These are phyloP conservation scores for Ophiocordyceps camponoti-rufipedis DNA, from an alignment of 2,329 filamentous ascomycete genomes.

Conservation along the genomic window DNA sequence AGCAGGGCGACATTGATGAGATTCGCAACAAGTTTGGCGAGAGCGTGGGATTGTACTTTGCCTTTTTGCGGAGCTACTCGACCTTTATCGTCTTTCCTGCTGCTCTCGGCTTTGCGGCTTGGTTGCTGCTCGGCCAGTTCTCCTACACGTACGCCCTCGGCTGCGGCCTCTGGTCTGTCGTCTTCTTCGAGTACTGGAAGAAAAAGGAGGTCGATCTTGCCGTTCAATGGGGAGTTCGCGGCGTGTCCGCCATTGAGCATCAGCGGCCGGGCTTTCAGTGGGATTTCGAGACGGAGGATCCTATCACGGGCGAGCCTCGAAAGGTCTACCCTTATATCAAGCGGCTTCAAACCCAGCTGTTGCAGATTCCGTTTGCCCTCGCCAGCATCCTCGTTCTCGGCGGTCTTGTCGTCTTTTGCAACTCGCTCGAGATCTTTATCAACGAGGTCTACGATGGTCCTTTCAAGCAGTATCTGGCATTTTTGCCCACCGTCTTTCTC, in stretches of 20 bases:
- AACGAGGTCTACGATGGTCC: conserved; percentile 84
- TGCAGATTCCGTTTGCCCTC: conserved; percentile 73
- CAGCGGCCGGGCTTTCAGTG: conserved; percentile 62
- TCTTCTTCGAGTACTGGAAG: conserved; percentile 95
- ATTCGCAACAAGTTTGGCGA: conserved; percentile 67
- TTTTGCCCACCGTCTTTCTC: conserved; percentile 77
- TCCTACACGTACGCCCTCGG: conserved; percentile 64
- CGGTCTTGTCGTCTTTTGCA: conserved; percentile 67
- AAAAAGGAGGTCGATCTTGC: conserved; percentile 76
- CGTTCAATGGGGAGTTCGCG: conserved; percentile 75
- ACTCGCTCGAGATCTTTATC: conserved; percentile 89
- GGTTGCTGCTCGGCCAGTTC: conserved; percentile 71
- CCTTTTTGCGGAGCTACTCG: conserved; percentile 84
- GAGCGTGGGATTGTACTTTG: conserved; percentile 86
- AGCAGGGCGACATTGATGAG: conserved; percentile 47
- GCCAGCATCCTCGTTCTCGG: conserved; percentile 56
- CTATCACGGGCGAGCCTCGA: conserved; percentile 62
- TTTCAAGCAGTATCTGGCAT: conserved; percentile 67
- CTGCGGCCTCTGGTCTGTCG: conserved; percentile 69
- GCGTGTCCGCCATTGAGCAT: conserved; percentile 65
- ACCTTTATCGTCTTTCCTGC: conserved; percentile 70
- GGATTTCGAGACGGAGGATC: conserved; percentile 60
- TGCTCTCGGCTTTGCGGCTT: conserved; percentile 55
- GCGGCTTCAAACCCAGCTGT: conserved; percentile 56
- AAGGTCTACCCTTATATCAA: conserved; percentile 61